These are phyloP conservation scores for Carallia pectinifolia DNA, from an alignment of 345 rosid species.

Conservation along the genomic window DNA sequence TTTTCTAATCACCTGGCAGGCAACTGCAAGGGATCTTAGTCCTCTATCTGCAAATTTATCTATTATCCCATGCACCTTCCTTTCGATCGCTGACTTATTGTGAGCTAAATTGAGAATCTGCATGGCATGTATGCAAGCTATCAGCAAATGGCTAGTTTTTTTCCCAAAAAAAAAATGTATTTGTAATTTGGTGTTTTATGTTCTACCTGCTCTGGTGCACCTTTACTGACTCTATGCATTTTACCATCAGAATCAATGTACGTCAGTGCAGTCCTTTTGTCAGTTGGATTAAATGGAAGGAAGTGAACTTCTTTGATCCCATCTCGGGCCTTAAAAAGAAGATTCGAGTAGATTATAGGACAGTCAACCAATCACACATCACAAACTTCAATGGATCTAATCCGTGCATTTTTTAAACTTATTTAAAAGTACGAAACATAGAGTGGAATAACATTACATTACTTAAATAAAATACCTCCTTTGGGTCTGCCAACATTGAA, in stretches of 20 bases:
- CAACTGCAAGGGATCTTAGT: constrained; percentile 60
- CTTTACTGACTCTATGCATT: constrained; percentile 35
- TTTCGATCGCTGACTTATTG: constrained; percentile 43
- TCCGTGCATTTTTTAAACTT: not conserved
- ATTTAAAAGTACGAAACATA: not conserved
- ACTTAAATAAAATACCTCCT: constrained; percentile 27
- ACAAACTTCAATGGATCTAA: not conserved
- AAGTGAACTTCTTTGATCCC: constrained; percentile 41
- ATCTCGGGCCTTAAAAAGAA: constrained; percentile 29
- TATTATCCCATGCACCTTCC: constrained; percentile 44
- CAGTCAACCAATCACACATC: not conserved
- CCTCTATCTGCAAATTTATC: constrained; percentile 64
- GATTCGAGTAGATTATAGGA: not conserved
- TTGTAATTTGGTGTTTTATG: not conserved
- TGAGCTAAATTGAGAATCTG: constrained; percentile 58
- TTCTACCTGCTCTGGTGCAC: constrained; percentile 33
- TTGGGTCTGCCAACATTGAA: constrained; percentile 38
- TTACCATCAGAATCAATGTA: constrained; percentile 25
- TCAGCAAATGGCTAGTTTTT: not conserved
- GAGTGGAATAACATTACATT: not conserved
- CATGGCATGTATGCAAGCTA: not conserved
- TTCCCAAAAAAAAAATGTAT: not conserved
- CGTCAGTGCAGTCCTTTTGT: constrained; percentile 45
- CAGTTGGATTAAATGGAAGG: constrained; percentile 42
- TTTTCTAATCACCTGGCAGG: constrained; percentile 42